Evolutionary conservation across 176 grass and related monocot species (phyloP), one percentile per base, ranked within the genome.

Genomic region (Oryza officinalis): DNA sequence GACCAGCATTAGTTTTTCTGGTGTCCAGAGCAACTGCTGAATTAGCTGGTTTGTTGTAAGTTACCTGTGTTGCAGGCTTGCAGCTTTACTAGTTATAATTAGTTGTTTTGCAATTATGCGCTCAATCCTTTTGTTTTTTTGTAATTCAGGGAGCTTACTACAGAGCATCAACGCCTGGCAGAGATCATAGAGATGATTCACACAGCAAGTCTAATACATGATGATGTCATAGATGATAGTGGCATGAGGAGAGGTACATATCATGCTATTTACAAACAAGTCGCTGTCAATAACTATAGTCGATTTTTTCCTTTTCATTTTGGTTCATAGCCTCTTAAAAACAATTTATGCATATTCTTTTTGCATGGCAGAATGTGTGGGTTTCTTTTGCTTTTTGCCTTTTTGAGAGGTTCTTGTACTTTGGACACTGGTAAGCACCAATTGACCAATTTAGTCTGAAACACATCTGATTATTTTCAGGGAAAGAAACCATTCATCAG

Each of bases 101-200:
- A 6, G 1, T 38, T 72, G 13, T 72, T 71, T 23, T 70, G 11
- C 11, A 37, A 74, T 25, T 63, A 49, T 75, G 41, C 13, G 59
- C 68, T 89, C 65, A 79, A 8, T 61, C 25, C 18, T 87, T 81
- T 79, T 63, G 13, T 37, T 26, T 38, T 84, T 38, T 38, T 81
- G 41, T 44, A 72, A 80, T 85, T 0, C 91, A 99, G 96, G 89
- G 93, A 96, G 46, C 81, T 99, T 67, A 96, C 91, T 33, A 86
- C 75, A 64, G 87, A 92, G 82, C 96, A 99, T 86, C 87, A 87
- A 85, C 83, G 91, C 22, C 86, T 96, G 82, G 93, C 93, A 67
- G 96, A 94, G 85, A 99, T 96, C 84, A 99, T 99, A 81, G 96
- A 99, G 91, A 96, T 99, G 93, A 99, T 96, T 77, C 96, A 99